Conservation (phyloP, 495 filamentous ascomycete species). For the Hyaloscypha variabilis region DNA sequence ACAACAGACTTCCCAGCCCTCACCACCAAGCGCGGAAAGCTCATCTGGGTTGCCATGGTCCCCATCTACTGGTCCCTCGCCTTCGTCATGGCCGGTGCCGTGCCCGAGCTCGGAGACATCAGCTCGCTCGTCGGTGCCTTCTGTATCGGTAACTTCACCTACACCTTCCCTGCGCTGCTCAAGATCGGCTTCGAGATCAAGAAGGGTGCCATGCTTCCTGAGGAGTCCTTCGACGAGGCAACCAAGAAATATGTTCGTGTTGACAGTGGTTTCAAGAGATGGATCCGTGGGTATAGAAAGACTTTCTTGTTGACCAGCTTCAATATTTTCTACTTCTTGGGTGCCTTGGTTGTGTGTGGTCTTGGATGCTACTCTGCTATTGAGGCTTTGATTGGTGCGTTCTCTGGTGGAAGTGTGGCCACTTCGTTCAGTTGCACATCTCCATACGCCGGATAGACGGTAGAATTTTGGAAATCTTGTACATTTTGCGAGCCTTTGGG, state of each 20-base stretch:
- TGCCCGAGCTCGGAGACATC: constrained; percentile 51
- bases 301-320: constrained; percentile 2
- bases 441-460: background rate
- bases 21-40: constrained; percentile 48
- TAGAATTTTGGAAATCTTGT: too few species aligned
- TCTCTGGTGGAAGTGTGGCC: constrained; percentile 1
- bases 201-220: constrained; percentile 41
- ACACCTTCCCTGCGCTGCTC: constrained; percentile 30
- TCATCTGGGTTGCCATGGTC: constrained; percentile 52
- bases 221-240: constrained; percentile 48
- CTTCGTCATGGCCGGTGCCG: constrained; percentile 50
- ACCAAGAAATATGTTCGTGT: constrained; percentile 39
- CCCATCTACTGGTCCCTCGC: constrained; percentile 60
- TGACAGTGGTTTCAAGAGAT: constrained; percentile 39
- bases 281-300: constrained; percentile 38
- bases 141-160: constrained; percentile 36
- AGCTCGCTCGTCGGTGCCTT: constrained; percentile 44
- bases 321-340: constrained; percentile 19
- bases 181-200: constrained; percentile 47
- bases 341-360: constrained; percentile 10
- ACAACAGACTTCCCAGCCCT: constrained; percentile 44
- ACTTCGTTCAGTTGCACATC: constrained; percentile 2
- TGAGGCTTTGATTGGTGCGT: constrained; percentile 18
- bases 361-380: constrained; percentile 14
- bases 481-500: too few species aligned